Base-by-base conservation (phyloP, 352 stramenopile species). In the Pythium inflatum region DNA sequence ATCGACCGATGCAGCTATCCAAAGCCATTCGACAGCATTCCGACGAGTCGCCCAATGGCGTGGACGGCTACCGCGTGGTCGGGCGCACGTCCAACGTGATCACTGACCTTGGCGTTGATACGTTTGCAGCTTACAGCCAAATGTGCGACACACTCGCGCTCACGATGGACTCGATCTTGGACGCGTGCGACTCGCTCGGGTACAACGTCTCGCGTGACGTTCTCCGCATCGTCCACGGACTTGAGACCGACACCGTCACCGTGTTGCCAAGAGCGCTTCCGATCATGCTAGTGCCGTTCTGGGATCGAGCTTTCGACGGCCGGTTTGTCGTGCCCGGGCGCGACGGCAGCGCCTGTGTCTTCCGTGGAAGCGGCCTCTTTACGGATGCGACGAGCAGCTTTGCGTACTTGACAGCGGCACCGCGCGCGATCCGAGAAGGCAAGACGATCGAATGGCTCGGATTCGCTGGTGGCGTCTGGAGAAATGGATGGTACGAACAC, bases 401-500 rank as follows among this genome's bases (percentile, higher is more conserved):
- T 6, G 14, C 48, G 1, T 24, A 70, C 1, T 24, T 73, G 0
- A 11, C 16, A 14, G 66, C 33, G 2, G 46, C 68, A 1, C 18
- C 65, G 20, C 58, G 73, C 16, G 20, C 30, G 1, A n/a, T 72
- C 2, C 56, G 59, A 11, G 70, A 77, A 31, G 8, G 16, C 2
- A 69, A 64, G 45, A 82, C 46, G 34, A 16, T 8, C 5, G 2
- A 36, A 12, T 54, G 46, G 46, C 46, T 54, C 16, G 46, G 13
- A 7, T 22, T 22, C 7, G 7, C 46, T 5, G 36, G 16, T 16
- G 55, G 55, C 3, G 25, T 40, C 4, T 84, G 78, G 78, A 43
- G 57, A 18, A 80, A 88, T 45, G 80, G 80, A 14, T 88, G 78
- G 78, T 66, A 79, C 62, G 77, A 84, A 41, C 68, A 70, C 1